A percentile compares a stretch with the other conserved stretches of the same genome.
Conservation (phyloP, 1,284 basidiomycete genomes). For the Irpex lacteus region DNA sequence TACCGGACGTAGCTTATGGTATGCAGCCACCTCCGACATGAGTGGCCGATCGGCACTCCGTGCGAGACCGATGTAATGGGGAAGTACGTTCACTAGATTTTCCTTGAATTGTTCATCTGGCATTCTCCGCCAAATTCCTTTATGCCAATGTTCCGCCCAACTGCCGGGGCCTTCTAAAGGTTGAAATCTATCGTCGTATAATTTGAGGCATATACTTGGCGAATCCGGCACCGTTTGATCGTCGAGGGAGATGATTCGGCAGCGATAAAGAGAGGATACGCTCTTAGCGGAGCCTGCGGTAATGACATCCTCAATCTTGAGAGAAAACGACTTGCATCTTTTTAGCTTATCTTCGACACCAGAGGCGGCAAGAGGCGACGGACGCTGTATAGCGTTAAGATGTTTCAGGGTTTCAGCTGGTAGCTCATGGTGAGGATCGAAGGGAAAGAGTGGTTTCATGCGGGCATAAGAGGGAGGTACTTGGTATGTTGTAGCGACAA, state of each 20-base stretch:
- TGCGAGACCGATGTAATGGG: not conserved
- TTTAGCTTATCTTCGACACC: not conserved
- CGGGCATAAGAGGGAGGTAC: not conserved
- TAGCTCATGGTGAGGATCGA: not conserved
- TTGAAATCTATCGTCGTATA: constrained; percentile 7
- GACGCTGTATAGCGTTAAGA: not conserved
- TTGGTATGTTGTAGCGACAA: not conserved
- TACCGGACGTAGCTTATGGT: constrained; percentile 3
- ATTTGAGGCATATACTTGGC: not conserved
- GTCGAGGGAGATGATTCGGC: not conserved
- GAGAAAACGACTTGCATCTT: not conserved
- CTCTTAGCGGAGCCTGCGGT: not conserved
- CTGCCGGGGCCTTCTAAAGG: not conserved
- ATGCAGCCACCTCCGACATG: constrained; percentile 1
- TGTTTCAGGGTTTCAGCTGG: constrained; percentile 1
- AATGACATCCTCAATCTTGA: constrained; percentile 2
- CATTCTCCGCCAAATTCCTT: not conserved
- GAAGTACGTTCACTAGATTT: not conserved
- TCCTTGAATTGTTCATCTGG: not conserved
- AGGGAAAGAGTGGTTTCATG: not conserved
- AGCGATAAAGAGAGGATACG: not conserved
- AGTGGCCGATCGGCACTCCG: not conserved
- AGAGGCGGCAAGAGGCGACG: not conserved
- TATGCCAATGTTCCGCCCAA: not conserved
- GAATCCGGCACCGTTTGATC: not conserved